Evolutionary conservation across 495 filamentous ascomycete species (phyloP).

Genomic region (Aspergillus bridgeri): DNA sequence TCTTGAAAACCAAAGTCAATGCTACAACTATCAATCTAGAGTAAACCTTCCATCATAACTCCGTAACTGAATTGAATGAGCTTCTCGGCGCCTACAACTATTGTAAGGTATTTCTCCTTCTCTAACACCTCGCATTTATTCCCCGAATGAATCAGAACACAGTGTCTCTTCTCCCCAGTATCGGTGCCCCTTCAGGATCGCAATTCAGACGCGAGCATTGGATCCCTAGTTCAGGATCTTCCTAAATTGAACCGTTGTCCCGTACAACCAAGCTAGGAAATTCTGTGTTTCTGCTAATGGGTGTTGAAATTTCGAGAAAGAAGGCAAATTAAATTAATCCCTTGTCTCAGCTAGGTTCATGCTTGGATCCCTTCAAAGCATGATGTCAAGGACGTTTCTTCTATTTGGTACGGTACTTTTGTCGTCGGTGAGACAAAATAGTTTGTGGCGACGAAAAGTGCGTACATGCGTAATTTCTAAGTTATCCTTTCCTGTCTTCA

Average conservation of each 20-base stretch:
- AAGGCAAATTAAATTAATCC: neutral
- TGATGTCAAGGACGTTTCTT: neutral
- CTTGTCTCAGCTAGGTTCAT: neutral
- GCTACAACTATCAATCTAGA: neutral
- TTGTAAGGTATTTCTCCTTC: no score
- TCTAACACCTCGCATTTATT: neutral
- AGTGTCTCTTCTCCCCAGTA: no score
- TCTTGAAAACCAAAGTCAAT: neutral
- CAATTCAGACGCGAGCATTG: neutral
- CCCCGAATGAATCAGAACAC: neutral
- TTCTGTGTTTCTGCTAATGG: neutral
- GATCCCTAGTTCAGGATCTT: neutral
- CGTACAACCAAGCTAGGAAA: neutral
- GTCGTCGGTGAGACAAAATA: neutral
- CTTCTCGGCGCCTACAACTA: neutral
- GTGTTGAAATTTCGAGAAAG: no score
- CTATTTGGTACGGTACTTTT: neutral
- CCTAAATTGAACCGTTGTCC: neutral
- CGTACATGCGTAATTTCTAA: neutral
- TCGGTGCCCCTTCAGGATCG: neutral
- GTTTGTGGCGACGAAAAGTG: neutral
- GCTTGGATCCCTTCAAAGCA: neutral
- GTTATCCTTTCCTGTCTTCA: neutral
- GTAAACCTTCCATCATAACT: neutral
- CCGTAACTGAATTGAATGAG: neutral